phyloP scores from a whole-genome alignment of 1,284 basidiomycete species.

The Termitomyces sp. region DNA sequence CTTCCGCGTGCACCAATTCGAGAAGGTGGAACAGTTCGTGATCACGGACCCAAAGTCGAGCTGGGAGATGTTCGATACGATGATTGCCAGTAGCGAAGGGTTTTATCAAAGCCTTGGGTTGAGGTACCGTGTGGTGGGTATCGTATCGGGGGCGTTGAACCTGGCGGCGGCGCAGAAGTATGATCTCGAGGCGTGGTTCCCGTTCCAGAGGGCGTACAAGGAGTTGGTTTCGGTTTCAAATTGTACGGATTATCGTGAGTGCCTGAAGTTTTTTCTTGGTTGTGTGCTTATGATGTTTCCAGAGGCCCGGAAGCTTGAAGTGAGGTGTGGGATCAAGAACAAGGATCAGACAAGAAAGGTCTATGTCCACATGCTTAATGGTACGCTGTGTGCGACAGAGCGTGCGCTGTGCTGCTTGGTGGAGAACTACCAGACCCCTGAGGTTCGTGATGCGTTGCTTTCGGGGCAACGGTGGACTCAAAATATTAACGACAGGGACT shows the following conservation, averaged over 20 bases:
- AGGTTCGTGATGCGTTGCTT: slow-evolving; percentile 47
- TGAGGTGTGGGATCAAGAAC: slow-evolving; percentile 84
- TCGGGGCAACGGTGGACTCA: background rate
- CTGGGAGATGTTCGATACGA: slow-evolving; percentile 90
- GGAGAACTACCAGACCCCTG: slow-evolving; percentile 97
- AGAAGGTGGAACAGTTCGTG: slow-evolving; percentile 98
- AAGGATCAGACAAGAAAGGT: slow-evolving; percentile 84
- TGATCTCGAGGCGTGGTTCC: slow-evolving; percentile 99
- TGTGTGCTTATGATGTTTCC: slow-evolving; percentile 15
- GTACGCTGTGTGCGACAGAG: slow-evolving; percentile 95
- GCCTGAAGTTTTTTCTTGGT: background rate
- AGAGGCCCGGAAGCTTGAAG: slow-evolving; percentile 89
- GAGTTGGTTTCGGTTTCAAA: slow-evolving; percentile 91
- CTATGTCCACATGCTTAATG: slow-evolving; percentile 97
- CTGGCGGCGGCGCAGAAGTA: slow-evolving; percentile 96
- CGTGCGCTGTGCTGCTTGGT: slow-evolving; percentile 94
- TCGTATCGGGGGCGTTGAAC: slow-evolving; percentile 95
- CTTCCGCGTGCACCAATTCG: slow-evolving; percentile 99
- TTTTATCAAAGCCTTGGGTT: slow-evolving; percentile 95
- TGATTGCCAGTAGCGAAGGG: slow-evolving; percentile 86
- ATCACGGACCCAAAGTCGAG: slow-evolving; percentile 92
- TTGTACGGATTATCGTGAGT: slow-evolving; percentile 92
- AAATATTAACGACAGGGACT: slow-evolving; percentile 59
- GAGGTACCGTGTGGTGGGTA: slow-evolving; percentile 91
- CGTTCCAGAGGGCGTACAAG: slow-evolving; percentile 95